Conservation (phyloP, 352 stramenopile species). For the Globisporangium rhizosaccharum region DNA sequence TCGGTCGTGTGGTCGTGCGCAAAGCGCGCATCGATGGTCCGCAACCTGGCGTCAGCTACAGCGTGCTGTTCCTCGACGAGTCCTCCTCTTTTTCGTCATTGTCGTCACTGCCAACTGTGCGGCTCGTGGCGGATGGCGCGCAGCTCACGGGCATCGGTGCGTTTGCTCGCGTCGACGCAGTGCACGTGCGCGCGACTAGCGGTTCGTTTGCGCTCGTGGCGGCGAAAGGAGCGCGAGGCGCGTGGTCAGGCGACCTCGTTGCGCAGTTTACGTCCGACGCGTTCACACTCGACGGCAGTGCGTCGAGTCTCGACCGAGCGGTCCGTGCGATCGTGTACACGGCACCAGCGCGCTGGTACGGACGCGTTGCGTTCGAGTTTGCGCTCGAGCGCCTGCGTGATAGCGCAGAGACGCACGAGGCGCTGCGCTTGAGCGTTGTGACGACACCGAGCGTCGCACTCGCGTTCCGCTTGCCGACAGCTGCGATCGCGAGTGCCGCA, state of each 20-base stretch:
- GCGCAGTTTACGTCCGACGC: neutral
- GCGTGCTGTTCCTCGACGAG: conserved; percentile 14
- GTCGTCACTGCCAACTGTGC: neutral
- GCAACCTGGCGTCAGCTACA: conserved; percentile 9
- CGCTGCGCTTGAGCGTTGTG: neutral
- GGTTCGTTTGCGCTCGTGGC: conserved; percentile 12
- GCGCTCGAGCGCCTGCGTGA: neutral
- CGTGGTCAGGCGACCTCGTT: conserved; percentile 5
- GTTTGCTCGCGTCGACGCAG: conserved; percentile 10
- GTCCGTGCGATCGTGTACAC: conserved; percentile 2
- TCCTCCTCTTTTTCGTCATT: neutral
- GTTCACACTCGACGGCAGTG: conserved; percentile 2
- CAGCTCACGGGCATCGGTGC: conserved; percentile 11
- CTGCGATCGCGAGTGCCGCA: neutral
- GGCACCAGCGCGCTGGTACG: conserved; percentile 4
- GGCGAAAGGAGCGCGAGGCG: neutral
- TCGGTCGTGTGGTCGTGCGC: conserved; percentile 7
- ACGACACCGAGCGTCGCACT: neutral
- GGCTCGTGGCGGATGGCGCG: conserved; percentile 5
- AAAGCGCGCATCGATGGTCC: conserved; percentile 10
- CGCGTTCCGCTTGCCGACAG: neutral
- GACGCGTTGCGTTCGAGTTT: conserved; percentile 8
- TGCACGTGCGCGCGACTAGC: neutral
- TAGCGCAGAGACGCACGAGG: neutral
- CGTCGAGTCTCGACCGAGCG: neutral